A percentile compares a stretch with the other conserved stretches of the same genome.
Evolutionary conservation across 768 basidiomycete genomes (phyloP).

Genomic region (Mrakia gelida): DNA sequence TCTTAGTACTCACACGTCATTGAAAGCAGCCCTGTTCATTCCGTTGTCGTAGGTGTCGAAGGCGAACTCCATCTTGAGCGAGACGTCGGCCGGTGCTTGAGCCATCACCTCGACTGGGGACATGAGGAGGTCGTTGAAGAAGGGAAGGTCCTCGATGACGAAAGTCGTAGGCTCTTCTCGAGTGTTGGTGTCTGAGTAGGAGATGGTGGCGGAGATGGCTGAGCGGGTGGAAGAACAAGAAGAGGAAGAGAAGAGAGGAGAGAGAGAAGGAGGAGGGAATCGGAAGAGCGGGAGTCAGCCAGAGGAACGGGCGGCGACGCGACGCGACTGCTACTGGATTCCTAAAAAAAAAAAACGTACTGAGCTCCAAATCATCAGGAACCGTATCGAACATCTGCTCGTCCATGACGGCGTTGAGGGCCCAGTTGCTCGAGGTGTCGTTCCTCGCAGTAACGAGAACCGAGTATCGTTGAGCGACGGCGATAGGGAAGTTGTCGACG

Average conservation of each 20-base stretch:
- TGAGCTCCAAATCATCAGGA: conserved; percentile 67
- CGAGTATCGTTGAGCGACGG: conserved; percentile 90
- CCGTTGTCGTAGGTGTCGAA: conserved; percentile 54
- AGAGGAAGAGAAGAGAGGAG: too few relatives aligned
- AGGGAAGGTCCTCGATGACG: conserved; percentile 53
- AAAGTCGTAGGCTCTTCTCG: conserved; percentile 56
- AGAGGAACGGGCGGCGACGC: background rate
- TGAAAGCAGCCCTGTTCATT: conserved; percentile 44
- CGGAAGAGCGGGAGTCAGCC: background rate
- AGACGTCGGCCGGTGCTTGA: conserved; percentile 49
- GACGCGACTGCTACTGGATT: too few relatives aligned
- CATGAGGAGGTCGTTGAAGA: conserved; percentile 57
- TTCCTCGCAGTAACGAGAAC: conserved; percentile 86
- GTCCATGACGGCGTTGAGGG: conserved; percentile 87
- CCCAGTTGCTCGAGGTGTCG: conserved; percentile 77
- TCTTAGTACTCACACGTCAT: conserved; percentile 35
- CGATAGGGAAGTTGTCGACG: conserved; percentile 65
- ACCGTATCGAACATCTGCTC: conserved; percentile 78
- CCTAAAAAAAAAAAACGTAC: conserved; percentile 47
- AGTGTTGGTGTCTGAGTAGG: conserved; percentile 59
- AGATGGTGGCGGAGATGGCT: conserved; percentile 67
- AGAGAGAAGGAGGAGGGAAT: background rate
- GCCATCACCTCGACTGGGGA: background rate
- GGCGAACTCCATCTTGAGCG: conserved; percentile 59
- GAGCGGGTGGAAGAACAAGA: too few relatives aligned